Evolutionary conservation across 1,284 basidiomycete species (phyloP), one percentile per base, ranked within the genome.

Genomic region (Phellopilus nigrolimitatus): DNA sequence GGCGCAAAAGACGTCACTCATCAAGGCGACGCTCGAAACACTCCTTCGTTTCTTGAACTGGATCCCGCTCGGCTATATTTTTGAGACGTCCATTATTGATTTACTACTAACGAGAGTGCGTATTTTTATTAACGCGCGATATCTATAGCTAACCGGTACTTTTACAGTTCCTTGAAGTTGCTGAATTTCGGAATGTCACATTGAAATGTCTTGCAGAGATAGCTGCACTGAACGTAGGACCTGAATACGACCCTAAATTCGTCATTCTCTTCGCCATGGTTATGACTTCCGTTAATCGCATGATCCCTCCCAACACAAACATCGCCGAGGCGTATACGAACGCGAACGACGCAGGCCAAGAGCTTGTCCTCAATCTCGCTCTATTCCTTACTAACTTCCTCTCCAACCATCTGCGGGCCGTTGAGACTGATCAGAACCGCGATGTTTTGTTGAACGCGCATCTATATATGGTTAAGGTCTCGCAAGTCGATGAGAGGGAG

Each of bases 31-130:
- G 3, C 75, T 99, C 57, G 95, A 99, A 69, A 99, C 97, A 0
- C 78, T 99, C 36, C 77, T 99, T 55, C 79, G 94, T 53, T 99
- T 99, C 79, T 74, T 99, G 62, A 98, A 98, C 70, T 99, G 97
- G 97, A 99, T 99, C 64, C 97, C 97, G 43, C 75, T 99, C 40
- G 97, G 95, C 22, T 99, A 95, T 69, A 98, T 99, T 61, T 99
- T 99, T 61, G 97, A 99, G 73, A 99, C 97, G 1, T 91, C 89
- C 47, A 89, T 99, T 63, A 98, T 99, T 61, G 97, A 99, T 71
- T 79, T 92, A 53, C 77, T 99, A 19, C 79, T 99, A 44, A 86
- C 84, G 61, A 80, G 93, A 60, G 91, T 92, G 68, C 67, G 88
- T 77, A 17, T n/a, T 19, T 27, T 25, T 30, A 15, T 7, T 17